Evolutionary conservation across 371 early-diverging fungal species (phyloP).

Genomic region (Syncephalastrum sp.): DNA sequence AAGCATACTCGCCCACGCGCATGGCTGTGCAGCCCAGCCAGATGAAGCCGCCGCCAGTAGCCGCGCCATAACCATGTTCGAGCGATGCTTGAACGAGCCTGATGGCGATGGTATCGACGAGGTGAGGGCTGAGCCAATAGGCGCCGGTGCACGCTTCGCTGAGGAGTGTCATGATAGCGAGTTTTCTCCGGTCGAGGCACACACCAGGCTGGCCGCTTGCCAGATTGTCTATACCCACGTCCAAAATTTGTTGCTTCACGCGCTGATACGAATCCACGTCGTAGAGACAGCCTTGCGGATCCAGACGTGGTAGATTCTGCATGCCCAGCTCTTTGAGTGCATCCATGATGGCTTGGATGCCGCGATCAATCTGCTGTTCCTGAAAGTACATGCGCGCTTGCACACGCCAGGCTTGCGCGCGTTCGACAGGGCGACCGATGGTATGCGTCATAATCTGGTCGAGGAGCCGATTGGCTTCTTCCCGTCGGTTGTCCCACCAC

Average conservation of each 20-base stretch:
- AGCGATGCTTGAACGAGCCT: constrained; percentile 41
- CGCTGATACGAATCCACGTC: constrained; percentile 11
- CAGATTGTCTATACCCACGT: constrained; percentile 25
- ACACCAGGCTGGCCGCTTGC: constrained; percentile 8
- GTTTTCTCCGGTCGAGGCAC: constrained; percentile 21
- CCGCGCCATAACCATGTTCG: constrained; percentile 28
- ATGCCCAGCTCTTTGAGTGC: constrained; percentile 31
- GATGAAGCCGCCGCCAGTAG: constrained; percentile 40
- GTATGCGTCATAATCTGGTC: constrained; percentile 32
- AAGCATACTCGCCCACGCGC: constrained; percentile 26
- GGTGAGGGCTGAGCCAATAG: constrained; percentile 35
- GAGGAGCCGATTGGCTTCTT: constrained; percentile 14
- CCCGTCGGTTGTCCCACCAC: constrained; percentile 20
- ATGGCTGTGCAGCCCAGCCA: constrained; percentile 40
- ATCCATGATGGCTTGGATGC: constrained; percentile 30
- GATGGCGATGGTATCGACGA: constrained; percentile 35
- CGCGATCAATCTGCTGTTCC: constrained; percentile 30
- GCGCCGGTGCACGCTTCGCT: constrained; percentile 44
- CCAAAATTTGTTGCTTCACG: constrained; percentile 16
- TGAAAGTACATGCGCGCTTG: constrained; percentile 38
- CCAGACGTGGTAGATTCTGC: constrained; percentile 9
- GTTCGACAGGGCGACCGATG: constrained; percentile 24
- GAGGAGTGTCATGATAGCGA: constrained; percentile 34
- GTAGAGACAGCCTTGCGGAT: constrained; percentile 1
- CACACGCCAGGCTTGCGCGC: constrained; percentile 35